phyloP scores from a whole-genome alignment of 305 asterid species.

The Solanum chacoense region DNA sequence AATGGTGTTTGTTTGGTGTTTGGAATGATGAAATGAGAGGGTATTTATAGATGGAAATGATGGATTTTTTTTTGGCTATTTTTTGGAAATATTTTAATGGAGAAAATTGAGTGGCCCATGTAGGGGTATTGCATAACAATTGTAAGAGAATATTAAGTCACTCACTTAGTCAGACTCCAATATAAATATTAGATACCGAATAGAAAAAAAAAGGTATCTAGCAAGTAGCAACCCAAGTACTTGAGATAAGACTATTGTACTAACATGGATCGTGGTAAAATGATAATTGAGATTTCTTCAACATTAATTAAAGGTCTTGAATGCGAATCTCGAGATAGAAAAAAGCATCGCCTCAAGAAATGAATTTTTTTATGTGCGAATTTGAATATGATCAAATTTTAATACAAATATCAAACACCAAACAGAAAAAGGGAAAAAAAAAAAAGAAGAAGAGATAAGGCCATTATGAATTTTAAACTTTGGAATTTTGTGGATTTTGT shows the following conservation, averaged over 20 bases:
- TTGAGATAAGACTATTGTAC: neutral
- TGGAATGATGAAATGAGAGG: neutral
- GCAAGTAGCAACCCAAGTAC: neutral
- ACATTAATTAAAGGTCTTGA: neutral
- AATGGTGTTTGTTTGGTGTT: neutral
- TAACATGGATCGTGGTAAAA: neutral
- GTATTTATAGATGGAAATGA: constrained; percentile 4
- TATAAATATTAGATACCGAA: fast-evolving
- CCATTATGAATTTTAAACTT: neutral
- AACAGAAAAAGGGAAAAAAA: fast-evolving
- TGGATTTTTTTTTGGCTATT: neutral
- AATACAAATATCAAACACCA: neutral
- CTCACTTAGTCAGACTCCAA: fast-evolving
- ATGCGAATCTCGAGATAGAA: neutral
- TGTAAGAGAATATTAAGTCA: neutral
- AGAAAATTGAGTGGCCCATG: neutral
- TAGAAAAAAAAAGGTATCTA: too few species aligned
- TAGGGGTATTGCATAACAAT: neutral
- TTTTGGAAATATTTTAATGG: neutral
- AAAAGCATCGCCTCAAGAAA: neutral
- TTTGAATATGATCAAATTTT: neutral
- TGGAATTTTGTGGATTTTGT: neutral
- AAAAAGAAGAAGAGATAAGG: neutral
- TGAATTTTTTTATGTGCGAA: neutral
- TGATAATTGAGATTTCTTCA: neutral